These are phyloP conservation scores for Graphilbum fragrans DNA, from an alignment of 2,329 filamentous ascomycete genomes.

Conservation along the genomic window DNA sequence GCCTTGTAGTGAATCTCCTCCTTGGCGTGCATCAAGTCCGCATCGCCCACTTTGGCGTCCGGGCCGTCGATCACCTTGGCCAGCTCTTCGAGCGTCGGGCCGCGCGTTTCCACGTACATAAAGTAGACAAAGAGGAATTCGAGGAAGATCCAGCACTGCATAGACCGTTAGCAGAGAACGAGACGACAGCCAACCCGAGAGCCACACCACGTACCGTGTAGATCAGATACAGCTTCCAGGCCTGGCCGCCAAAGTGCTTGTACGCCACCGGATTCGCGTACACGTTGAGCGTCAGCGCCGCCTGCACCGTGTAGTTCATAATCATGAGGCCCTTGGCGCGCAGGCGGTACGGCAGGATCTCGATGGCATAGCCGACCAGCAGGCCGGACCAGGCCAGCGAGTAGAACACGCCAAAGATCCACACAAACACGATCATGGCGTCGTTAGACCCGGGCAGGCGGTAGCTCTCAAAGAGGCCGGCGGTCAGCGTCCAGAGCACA, in stretches of 20 bases:
- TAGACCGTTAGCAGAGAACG: too few species aligned
- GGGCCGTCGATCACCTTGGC: conserved; percentile 60
- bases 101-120: conserved; percentile 59
- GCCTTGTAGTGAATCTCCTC: conserved; percentile 43
- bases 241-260: conserved; percentile 44
- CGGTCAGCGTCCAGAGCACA: conserved; percentile 37
- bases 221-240: conserved; percentile 56
- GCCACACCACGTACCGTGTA: too few species aligned
- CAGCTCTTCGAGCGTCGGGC: conserved; percentile 58
- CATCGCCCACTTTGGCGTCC: conserved; percentile 39
- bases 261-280: conserved; percentile 54
- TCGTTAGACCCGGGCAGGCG: conserved; percentile 34
- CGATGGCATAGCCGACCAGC: conserved; percentile 43
- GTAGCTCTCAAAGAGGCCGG: conserved; percentile 34
- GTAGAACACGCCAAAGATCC: conserved; percentile 47
- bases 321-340: conserved; percentile 35
- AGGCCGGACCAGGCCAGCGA: conserved; percentile 48
- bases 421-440: conserved; percentile 44
- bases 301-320: conserved; percentile 11
- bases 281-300: conserved; percentile 18
- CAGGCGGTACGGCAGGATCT: conserved; percentile 45
- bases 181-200: too few species aligned
- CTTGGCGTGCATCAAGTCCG: conserved; percentile 41
- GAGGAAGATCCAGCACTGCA: conserved; percentile 47
- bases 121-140: conserved; percentile 52